Evolutionary conservation across 345 rosid genomes (phyloP), one percentile per base, ranked within the genome.

Genomic region (Barbarea vulgaris): DNA sequence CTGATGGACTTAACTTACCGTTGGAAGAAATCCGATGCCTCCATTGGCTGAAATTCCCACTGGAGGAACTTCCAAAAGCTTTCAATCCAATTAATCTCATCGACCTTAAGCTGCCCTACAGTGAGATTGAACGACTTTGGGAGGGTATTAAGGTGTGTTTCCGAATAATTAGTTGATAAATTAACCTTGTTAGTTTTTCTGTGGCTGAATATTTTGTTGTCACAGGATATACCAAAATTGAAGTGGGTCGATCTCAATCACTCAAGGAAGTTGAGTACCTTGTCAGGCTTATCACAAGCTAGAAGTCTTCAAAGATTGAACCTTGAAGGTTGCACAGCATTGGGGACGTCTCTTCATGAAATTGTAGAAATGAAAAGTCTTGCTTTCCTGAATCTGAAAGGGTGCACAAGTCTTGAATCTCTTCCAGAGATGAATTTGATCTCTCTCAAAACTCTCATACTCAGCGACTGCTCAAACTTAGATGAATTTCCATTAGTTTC

Each of bases 61-160:
- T 33, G 4, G 39, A 54, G 9, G 30, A 69, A 41, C 51, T 82
- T 60, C 81, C 85, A 31, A 4, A 30, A 1, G 64, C 44, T 7
- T 69, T 74, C 18, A 0, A 13, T 2, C 69, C 73, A 0, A 42
- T 14, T 0, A 70, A 74, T 3, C 76, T 72, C 2, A 69, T 77
- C 0, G 74, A 69, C 25, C 76, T 80, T 46, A 47, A 14, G 37
- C 17, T 82, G n/a, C 50, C 39, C 0, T 4, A 33, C 12, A 66
- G 85, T 54, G 12, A 47, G 6, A 34, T 83, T 3, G 1, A 55
- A 56, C 69, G 51, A 31, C 55, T 82, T 4, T 82, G 83, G 83
- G 28, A 58, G 10, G 71, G 66, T 51, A 39, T 0, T 1, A 70
- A 76, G 77, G 83, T 82, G 47, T 24, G 37, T 22, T 1, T 37